Evolutionary conservation across 169 alveolate species (phyloP).

Genomic region (Besnoitia besnoiti): DNA sequence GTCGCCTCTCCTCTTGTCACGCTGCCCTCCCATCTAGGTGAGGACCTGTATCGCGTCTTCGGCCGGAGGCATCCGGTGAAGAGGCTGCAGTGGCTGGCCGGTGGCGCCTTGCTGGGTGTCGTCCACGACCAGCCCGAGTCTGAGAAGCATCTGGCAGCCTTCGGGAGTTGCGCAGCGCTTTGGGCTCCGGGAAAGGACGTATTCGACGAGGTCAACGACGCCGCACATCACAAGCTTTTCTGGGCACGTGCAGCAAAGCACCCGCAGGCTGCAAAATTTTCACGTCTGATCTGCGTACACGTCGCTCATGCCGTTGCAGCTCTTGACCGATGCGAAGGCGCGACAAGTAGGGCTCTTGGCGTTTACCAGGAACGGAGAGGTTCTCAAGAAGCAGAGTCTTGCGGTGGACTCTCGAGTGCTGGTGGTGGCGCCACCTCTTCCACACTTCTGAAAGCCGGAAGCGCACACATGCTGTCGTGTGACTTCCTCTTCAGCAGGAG

Average conservation of each 20-base stretch:
- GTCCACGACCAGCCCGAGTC: conserved; percentile 14
- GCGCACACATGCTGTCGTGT: background rate
- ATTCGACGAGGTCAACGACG: conserved; percentile 31
- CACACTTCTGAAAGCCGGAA: background rate
- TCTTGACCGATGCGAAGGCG: conserved; percentile 18
- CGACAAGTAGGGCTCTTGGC: background rate
- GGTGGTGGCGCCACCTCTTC: background rate
- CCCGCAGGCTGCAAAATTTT: conserved; percentile 16
- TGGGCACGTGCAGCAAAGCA: conserved; percentile 34
- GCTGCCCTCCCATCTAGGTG: conserved; percentile 36
- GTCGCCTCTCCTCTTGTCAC: background rate
- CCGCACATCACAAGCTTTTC: conserved; percentile 19
- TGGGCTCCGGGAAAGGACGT: conserved; percentile 18
- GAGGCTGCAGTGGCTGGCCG: conserved; percentile 19
- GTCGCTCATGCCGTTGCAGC: conserved; percentile 20
- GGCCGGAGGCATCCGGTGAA: background rate
- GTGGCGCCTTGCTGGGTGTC: conserved; percentile 9
- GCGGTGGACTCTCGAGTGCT: background rate
- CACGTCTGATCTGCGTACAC: conserved; percentile 20
- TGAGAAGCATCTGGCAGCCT: conserved; percentile 4
- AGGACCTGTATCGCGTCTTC: conserved; percentile 1
- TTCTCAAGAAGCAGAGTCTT: background rate
- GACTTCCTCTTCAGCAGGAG: background rate
- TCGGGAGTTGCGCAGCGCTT: conserved; percentile 30
- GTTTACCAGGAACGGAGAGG: no score